Conservation (phyloP, 257 asterid genomes). For the Solanum ahanhuiri region DNA sequence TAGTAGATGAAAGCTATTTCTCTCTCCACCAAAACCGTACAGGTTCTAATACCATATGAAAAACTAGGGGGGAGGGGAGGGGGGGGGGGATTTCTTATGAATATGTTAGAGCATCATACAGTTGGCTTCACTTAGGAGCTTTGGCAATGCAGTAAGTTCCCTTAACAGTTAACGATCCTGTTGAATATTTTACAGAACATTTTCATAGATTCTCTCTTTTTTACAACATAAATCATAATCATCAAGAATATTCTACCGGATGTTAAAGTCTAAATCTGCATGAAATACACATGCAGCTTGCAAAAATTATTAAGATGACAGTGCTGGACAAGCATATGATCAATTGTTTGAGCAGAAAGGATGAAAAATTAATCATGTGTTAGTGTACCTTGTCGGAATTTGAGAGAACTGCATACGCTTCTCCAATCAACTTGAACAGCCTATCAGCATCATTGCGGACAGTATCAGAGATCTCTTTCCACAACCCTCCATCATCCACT, state of each 20-base stretch:
- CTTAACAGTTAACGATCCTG: neutral
- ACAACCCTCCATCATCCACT: constrained; percentile 54
- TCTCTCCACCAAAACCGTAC: too few species aligned
- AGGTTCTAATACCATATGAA: too few species aligned
- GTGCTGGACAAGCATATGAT: neutral
- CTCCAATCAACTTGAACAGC: constrained; percentile 87
- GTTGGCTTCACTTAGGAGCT: neutral
- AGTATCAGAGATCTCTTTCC: constrained; percentile 70
- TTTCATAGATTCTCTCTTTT: neutral
- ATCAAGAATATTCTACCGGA: neutral
- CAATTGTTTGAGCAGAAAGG: neutral
- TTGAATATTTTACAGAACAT: neutral
- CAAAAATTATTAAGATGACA: neutral
- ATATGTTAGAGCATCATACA: neutral
- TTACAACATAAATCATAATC: neutral
- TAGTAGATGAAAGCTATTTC: too few species aligned
- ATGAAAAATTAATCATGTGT: neutral
- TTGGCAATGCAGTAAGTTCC: neutral
- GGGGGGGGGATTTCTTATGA: neutral
- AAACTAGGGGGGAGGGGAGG: too few species aligned
- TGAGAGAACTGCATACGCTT: constrained; percentile 87
- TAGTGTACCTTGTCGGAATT: constrained; percentile 63
- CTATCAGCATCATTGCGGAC: constrained; percentile 82
- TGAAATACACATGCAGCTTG: neutral
- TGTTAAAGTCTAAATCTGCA: neutral